Evolutionary conservation across 345 rosid species (phyloP), one percentile per base, ranked within the genome.

Genomic region (Camelina laxa): DNA sequence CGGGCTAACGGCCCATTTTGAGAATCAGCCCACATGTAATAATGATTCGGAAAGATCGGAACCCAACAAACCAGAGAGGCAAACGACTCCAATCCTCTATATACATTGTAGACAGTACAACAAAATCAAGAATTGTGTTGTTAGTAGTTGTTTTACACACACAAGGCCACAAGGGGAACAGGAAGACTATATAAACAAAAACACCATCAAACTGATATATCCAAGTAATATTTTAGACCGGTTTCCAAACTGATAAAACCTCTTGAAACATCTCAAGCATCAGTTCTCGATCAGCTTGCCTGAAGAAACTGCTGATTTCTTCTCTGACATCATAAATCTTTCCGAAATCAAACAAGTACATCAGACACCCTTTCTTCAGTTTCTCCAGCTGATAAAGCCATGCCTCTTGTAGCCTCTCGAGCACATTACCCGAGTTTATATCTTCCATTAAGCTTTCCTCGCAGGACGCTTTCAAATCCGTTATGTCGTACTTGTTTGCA

Each of bases 181-280:
- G 48, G 21, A 35, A 33, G 24, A 57, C 9, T 75, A 60, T 75
- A 60, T 51, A 67, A 5, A 60, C 73, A 75, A 1, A 1, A 49
- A 35, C 63, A 51, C 56, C 56, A 68, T 42, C 64, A 44, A 7
- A 21, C 47, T 30, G 20, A 33, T 41, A 44, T 12, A 60, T 31
- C 21, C 4, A 35, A 30, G 56, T 30, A 5, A 3, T 53, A 30
- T 65, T 19, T 65, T 65, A 93, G 10, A 85, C 60, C 0, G 89
- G 96, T 80, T 86, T 91, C 97, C 97, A 88, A 15, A 82, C 90
- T 0, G 89, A 75, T 38, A 94, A 90, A 60, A 91, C 90, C 78
- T 91, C 97, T 67, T 91, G 95, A 64, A 94, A 94, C 93, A 94
- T 89, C 75, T 94, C 97, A 59, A 87, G 79, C 90, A 86, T 86